Evolutionary conservation across 495 filamentous ascomycete species (phyloP).

Genomic region (Delitschia confertaspora): DNA sequence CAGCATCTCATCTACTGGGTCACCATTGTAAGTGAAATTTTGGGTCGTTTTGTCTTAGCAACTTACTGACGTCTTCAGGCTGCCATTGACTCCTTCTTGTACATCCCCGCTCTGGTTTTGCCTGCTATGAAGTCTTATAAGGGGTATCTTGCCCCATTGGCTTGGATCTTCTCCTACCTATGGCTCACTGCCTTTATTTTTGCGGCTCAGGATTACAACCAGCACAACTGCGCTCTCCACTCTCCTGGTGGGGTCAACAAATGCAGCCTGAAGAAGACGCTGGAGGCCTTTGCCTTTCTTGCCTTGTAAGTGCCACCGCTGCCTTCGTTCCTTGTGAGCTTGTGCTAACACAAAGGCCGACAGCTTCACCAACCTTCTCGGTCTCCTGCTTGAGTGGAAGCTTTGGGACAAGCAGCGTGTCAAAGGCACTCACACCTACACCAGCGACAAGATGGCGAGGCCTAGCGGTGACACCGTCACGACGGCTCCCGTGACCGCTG

Average conservation of each 20-base stretch:
- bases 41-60: background rate
- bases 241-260: background rate
- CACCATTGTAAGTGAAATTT: constrained; percentile 44
- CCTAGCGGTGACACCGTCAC: too few species aligned
- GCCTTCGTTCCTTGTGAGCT: too few species aligned
- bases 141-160: background rate
- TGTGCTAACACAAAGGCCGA: too few species aligned
- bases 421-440: too few species aligned
- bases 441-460: too few species aligned
- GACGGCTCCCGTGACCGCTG: too few species aligned
- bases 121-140: constrained; percentile 37
- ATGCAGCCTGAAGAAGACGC: constrained; percentile 38
- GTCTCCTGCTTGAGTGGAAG: too few species aligned
- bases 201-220: constrained; percentile 47
- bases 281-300: constrained; percentile 53
- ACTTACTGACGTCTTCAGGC: constrained; percentile 33
- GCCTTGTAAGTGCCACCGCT: constrained; percentile 48
- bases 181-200: constrained; percentile 57
- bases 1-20: constrained; percentile 46
- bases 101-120: constrained; percentile 48
- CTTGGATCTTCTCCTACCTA: constrained; percentile 50
- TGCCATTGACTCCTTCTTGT: constrained; percentile 49
- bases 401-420: too few species aligned
- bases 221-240: constrained; percentile 29
- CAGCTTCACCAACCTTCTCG: too few species aligned